Evolutionary conservation across 1,139 yeast species (phyloP).

Genomic region (Scheffersomyces parashehatae): DNA sequence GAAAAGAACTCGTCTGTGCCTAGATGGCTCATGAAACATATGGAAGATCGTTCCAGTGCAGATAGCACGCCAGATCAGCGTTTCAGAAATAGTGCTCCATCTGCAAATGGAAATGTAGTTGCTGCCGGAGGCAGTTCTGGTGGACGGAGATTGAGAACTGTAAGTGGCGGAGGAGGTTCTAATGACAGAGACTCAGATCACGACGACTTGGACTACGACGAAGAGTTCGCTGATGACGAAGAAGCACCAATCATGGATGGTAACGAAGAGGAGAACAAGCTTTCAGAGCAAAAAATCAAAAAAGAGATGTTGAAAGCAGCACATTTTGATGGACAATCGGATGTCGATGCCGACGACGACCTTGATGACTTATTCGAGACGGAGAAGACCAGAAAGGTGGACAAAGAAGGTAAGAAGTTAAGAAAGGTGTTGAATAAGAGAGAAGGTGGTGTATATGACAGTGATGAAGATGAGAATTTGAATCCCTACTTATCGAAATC

Average conservation of each 20-base stretch:
- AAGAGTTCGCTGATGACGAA: constrained; percentile 97
- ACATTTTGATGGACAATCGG: constrained; percentile 64
- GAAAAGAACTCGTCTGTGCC: constrained; percentile 78
- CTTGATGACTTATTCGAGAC: constrained; percentile 68
- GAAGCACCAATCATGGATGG: constrained; percentile 98
- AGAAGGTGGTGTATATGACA: constrained; percentile 88
- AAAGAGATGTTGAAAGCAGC: constrained; percentile 88
- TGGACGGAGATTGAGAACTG: constrained; percentile 55
- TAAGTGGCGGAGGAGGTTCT: constrained; percentile 50
- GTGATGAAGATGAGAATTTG: constrained; percentile 66
- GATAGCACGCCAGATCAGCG: constrained; percentile 49
- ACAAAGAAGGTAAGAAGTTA: constrained; percentile 86
- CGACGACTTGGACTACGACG: constrained; percentile 92
- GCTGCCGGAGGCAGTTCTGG: constrained; percentile 6
- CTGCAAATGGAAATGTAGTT: constrained; percentile 12
- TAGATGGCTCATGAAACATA: constrained; percentile 94
- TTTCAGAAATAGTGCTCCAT: constrained; percentile 32
- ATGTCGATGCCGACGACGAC: constrained; percentile 58
- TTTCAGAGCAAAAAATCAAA: constrained; percentile 84
- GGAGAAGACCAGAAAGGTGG: constrained; percentile 67
- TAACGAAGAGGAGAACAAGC: constrained; percentile 90
- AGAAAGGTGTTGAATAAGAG: constrained; percentile 82
- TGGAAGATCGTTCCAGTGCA: constrained; percentile 60
- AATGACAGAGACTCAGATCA: constrained; percentile 74
- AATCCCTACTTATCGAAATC: constrained; percentile 82